Conservation (phyloP, 2,329 filamentous ascomycete species). For the Calonectria leucothoes region DNA sequence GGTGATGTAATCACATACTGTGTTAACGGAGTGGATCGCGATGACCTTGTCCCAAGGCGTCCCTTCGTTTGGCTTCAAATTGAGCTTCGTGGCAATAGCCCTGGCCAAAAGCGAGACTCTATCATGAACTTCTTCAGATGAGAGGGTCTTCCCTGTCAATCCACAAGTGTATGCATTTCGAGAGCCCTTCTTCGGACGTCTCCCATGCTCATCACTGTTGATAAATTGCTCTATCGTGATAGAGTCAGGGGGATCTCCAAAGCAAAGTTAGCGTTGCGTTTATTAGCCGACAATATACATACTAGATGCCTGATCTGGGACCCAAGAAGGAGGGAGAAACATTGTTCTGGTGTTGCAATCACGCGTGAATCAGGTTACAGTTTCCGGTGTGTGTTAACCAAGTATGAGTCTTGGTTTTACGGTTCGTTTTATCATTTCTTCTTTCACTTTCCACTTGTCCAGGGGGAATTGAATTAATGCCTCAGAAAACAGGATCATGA, state of each 20-base stretch:
- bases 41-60: conserved; percentile 86
- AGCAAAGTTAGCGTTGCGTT: too few species aligned
- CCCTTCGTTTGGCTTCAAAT: conserved; percentile 76
- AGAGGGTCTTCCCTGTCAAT: conserved; percentile 75
- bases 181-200: conserved; percentile 71
- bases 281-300: too few species aligned
- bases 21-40: conserved; percentile 82
- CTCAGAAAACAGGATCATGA: too few species aligned
- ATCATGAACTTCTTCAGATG: conserved; percentile 70
- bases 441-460: too few species aligned
- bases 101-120: conserved; percentile 76
- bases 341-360: too few species aligned
- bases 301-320: too few species aligned
- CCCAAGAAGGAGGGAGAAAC: too few species aligned
- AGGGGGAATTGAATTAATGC: too few species aligned
- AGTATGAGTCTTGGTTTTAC: too few species aligned
- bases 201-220: conserved; percentile 76
- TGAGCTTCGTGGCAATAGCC: conserved; percentile 76
- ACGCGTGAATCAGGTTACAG: too few species aligned
- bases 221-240: conserved; percentile 83
- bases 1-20: conserved; percentile 59
- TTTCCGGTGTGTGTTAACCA: too few species aligned
- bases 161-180: conserved; percentile 82
- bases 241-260: conserved; percentile 73
- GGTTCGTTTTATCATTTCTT: too few species aligned